These are phyloP conservation scores for Megacollybia marginata DNA, from an alignment of 768 basidiomycete genomes.

Conservation along the genomic window DNA sequence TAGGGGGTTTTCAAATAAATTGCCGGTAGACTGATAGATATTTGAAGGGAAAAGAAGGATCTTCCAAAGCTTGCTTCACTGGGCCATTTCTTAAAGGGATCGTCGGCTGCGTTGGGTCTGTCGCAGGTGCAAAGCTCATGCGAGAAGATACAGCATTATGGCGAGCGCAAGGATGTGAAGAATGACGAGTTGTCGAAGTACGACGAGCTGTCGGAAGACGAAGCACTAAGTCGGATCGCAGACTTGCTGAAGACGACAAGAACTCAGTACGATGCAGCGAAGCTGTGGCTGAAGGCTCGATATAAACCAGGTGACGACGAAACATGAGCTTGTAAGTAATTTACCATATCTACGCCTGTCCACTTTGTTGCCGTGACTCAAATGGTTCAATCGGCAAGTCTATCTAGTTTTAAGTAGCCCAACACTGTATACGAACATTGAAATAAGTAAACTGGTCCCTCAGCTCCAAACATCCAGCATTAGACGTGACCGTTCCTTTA, in stretches of 20 bases:
- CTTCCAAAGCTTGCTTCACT: slow-evolving; percentile 59
- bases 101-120: slow-evolving; percentile 89
- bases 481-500: slow-evolving; percentile 90
- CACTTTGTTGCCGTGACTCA: too few relatives aligned
- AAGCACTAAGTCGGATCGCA: slow-evolving; percentile 53
- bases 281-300: slow-evolving; percentile 54
- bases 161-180: slow-evolving; percentile 41
- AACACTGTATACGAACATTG: too few relatives aligned
- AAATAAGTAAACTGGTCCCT: slow-evolving; percentile 7
- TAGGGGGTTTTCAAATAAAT: slow-evolving; percentile 34
- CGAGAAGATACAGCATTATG: slow-evolving; percentile 88
- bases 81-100: slow-evolving; percentile 97
- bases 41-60: slow-evolving; percentile 45
- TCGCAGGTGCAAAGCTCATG: slow-evolving; percentile 75
- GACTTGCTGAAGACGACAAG: slow-evolving; percentile 52
- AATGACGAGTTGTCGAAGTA: slow-evolving; percentile 25
- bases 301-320: slow-evolving; percentile 10
- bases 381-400: too few relatives aligned
- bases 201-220: slow-evolving; percentile 18
- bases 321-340: too few relatives aligned
- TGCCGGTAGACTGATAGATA: slow-evolving; percentile 1
- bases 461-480: slow-evolving; percentile 89
- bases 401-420: too few relatives aligned
- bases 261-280: slow-evolving; percentile 62
- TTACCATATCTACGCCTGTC: too few relatives aligned